Base-by-base conservation (phyloP, 2,329 filamentous ascomycete genomes). In the Nemania diffusa region DNA sequence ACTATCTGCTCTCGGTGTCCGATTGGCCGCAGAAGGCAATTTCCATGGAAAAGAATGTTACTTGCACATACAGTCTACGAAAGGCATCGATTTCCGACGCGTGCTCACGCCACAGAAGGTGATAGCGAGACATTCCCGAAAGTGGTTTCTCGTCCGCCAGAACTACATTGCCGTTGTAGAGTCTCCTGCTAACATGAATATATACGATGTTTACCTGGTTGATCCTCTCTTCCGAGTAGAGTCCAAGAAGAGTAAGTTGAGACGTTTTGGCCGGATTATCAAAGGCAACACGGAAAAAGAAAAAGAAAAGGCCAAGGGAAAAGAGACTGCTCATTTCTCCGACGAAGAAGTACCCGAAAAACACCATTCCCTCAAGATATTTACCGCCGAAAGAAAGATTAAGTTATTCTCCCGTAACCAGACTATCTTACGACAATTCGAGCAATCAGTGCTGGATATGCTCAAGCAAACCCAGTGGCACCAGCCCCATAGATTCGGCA, bases 131-230 rank as follows among this genome's bases (percentile, higher is more conserved):
- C 94, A 97, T 79, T 91, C 89, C 68, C 93, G 94, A 20, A 97
- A 97, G 79, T 99, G 96, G 96, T 99, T 99, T 78, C 84, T 98
- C 22, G 94, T 99, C n/a, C 87, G 96, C 58, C 94, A 98, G 79
- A 98, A 94, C 81, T 99, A 99, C 76, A 91, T 99, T 67, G 95
- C 97, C 51, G 97, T 95, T 73, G 94, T 98, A n/a, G 95, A 98
- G 77, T 97, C 96, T 0, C 96, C 96, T 0, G 95, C 98, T 78
- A 97, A 97, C 74, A 97, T 98, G 92, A 95, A 97, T 75, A 97
- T 98, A 37, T 97, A 97, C 78, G 97, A 99, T 80, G 96, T 99
- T 24, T 98, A 97, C 79, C 85, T 99, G n/a, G 92, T 98, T 27
- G 96, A 99, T 77, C 87, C 92, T 1, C 91, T 92, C 74, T 99